Evolutionary conservation across 2,329 filamentous ascomycete genomes (phyloP).

Genomic region (Diaporthe nobilis): DNA sequence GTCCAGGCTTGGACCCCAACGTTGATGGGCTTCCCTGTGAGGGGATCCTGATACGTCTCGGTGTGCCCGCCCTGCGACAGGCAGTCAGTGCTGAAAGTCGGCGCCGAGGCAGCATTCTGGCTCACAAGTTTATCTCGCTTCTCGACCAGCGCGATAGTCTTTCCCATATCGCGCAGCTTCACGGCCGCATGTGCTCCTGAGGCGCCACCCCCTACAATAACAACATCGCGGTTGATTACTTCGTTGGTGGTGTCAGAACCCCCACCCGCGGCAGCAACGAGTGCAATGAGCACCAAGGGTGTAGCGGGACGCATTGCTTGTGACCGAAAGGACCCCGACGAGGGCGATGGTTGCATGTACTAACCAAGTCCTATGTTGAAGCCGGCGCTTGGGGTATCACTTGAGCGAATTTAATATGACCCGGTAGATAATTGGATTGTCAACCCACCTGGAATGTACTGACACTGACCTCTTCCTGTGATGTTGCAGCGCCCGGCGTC

Average conservation of each 20-base stretch:
- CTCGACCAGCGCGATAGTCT: constrained; percentile 9
- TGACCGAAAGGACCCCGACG: background rate
- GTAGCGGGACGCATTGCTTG: background rate
- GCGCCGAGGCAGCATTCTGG: background rate
- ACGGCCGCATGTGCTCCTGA: constrained; percentile 28
- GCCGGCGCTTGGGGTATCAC: background rate
- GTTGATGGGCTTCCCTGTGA: constrained; percentile 44
- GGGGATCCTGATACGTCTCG: constrained; percentile 50
- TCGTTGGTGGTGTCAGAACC: background rate
- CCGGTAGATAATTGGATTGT: background rate
- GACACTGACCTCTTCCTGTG: background rate
- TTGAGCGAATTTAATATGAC: background rate
- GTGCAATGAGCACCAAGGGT: background rate
- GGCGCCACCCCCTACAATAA: constrained; percentile 24
- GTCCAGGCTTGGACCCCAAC: constrained; percentile 46
- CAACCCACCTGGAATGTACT: background rate
- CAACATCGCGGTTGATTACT: background rate
- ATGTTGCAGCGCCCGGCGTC: background rate
- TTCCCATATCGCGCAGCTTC: constrained; percentile 11
- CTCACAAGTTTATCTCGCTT: constrained; percentile 22
- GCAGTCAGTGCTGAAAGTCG: background rate
- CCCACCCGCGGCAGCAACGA: background rate
- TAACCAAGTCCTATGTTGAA: background rate
- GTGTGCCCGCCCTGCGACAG: constrained; percentile 50
- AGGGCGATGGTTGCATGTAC: background rate